Conservation (phyloP, 768 basidiomycete genomes). For the Tricholomella constricta region DNA sequence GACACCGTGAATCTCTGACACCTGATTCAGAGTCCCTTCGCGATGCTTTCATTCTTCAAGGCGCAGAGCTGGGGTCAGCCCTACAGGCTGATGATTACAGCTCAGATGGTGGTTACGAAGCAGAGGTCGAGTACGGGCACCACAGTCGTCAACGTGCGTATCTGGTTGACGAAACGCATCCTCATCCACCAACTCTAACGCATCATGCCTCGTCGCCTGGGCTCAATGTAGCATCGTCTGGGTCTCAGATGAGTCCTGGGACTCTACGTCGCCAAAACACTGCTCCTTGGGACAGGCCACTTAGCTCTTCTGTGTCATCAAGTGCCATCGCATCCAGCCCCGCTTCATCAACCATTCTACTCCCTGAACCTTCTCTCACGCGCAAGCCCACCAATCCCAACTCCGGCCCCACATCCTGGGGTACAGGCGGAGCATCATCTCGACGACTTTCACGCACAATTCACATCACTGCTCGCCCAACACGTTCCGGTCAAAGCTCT, state of each 20-base stretch:
- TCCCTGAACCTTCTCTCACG: slow-evolving; percentile 66
- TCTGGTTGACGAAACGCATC: slow-evolving; percentile 41
- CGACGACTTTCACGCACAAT: slow-evolving; percentile 86
- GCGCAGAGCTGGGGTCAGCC: slow-evolving; percentile 55
- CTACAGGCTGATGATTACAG: slow-evolving; percentile 70
- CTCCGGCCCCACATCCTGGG: slow-evolving; percentile 55
- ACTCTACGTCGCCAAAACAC: slow-evolving; percentile 67
- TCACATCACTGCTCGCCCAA: slow-evolving; percentile 68
- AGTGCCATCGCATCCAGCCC: slow-evolving; percentile 61
- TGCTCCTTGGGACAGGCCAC: slow-evolving; percentile 66
- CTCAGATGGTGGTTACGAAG: slow-evolving; percentile 84
- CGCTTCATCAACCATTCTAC: slow-evolving; percentile 55
- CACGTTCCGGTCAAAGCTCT: slow-evolving; percentile 80
- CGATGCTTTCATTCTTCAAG: slow-evolving; percentile 62
- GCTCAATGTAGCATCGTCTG: slow-evolving; percentile 64
- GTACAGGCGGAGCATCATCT: slow-evolving; percentile 56
- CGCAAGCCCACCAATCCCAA: slow-evolving; percentile 59
- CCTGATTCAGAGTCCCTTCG: slow-evolving; percentile 58
- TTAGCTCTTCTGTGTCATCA: slow-evolving; percentile 56
- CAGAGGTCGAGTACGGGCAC: slow-evolving; percentile 65
- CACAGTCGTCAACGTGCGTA: slow-evolving; percentile 80
- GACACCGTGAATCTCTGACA: slow-evolving; percentile 59
- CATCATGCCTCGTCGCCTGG: slow-evolving; percentile 57
- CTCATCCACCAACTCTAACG: slow-evolving; percentile 44
- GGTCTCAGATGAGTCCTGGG: slow-evolving; percentile 66